Percentiles rank a stretch among this genome's conserved stretches.
Evolutionary conservation across 441 rosid genomes (phyloP).

Genomic region (Bocquillonia castaneifolia): DNA sequence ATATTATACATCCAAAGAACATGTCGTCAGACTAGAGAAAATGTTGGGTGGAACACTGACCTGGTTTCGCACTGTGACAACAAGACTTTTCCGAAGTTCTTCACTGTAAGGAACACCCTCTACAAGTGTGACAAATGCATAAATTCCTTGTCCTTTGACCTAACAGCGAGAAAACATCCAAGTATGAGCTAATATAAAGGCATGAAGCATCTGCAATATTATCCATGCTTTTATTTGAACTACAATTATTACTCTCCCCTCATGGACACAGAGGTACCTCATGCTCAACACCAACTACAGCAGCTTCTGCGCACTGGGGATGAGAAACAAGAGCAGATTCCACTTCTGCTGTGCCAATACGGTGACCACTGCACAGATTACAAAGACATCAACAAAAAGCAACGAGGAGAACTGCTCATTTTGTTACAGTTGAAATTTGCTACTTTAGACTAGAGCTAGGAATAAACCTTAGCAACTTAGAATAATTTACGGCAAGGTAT

Average conservation of each 20-base stretch:
- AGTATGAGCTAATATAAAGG: constrained; percentile 1
- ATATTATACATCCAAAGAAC: background rate
- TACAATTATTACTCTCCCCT: background rate
- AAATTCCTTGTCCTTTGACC: constrained; percentile 94
- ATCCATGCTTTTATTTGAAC: background rate
- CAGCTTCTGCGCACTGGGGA: constrained; percentile 93
- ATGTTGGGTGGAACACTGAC: constrained; percentile 28
- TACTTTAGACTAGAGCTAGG: background rate
- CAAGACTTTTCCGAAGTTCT: constrained; percentile 70
- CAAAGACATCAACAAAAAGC: constrained; percentile 17
- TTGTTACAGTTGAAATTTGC: background rate
- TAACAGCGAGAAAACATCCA: constrained; percentile 25
- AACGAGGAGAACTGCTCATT: too few relatives aligned
- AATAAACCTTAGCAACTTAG: background rate
- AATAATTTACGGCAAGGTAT: constrained; percentile 10
- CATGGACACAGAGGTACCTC: constrained; percentile 49
- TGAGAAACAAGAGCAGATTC: constrained; percentile 97
- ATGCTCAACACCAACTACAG: constrained; percentile 90
- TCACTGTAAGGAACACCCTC: constrained; percentile 76
- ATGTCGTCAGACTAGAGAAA: constrained; percentile 3
- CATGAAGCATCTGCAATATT: constrained; percentile 7
- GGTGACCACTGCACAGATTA: constrained; percentile 70
- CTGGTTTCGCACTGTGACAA: constrained; percentile 69
- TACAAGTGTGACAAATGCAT: constrained; percentile 86
- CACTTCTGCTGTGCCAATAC: constrained; percentile 96